Percentiles rank a stretch among this genome's conserved stretches.
Conservation (phyloP, 2,329 filamentous ascomycete genomes). For the Colletotrichum phormii region DNA sequence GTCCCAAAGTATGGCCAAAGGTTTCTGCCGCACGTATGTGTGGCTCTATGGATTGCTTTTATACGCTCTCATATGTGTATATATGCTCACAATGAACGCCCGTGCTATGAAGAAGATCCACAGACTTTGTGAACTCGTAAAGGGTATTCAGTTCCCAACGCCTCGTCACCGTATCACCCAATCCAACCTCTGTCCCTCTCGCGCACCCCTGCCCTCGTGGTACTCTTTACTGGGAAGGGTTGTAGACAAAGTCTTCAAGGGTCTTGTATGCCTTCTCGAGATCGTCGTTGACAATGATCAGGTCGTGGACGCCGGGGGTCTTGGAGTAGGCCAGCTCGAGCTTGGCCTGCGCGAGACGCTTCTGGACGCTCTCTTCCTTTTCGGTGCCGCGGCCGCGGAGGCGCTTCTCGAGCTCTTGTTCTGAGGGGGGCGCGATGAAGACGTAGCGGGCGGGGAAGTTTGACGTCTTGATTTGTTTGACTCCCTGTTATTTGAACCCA, state of each 20-base stretch:
- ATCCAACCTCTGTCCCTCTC: neutral
- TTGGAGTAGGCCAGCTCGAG: conserved; percentile 80
- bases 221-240: conserved; percentile 37
- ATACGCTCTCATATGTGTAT: conserved; percentile 14
- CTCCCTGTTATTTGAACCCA: conserved; percentile 60
- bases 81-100: conserved; percentile 21
- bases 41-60: conserved; percentile 18
- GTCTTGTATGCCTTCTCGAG: conserved; percentile 63
- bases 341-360: conserved; percentile 77
- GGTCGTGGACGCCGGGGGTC: conserved; percentile 66
- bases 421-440: conserved; percentile 84
- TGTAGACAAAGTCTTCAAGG: conserved; percentile 62
- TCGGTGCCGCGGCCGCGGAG: conserved; percentile 84
- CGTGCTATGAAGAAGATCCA: conserved; percentile 19
- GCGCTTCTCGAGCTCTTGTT: conserved; percentile 79
- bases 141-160: conserved; percentile 20
- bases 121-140: conserved; percentile 17
- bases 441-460: conserved; percentile 82
- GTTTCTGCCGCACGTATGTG: neutral
- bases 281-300: conserved; percentile 54
- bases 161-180: neutral
- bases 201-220: too few relatives aligned
- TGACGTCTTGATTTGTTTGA: conserved; percentile 90
- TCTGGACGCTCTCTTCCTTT: conserved; percentile 76
- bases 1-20: neutral